phyloP scores from a whole-genome alignment of 768 basidiomycete genomes.

The Daedaleopsis nitida region DNA sequence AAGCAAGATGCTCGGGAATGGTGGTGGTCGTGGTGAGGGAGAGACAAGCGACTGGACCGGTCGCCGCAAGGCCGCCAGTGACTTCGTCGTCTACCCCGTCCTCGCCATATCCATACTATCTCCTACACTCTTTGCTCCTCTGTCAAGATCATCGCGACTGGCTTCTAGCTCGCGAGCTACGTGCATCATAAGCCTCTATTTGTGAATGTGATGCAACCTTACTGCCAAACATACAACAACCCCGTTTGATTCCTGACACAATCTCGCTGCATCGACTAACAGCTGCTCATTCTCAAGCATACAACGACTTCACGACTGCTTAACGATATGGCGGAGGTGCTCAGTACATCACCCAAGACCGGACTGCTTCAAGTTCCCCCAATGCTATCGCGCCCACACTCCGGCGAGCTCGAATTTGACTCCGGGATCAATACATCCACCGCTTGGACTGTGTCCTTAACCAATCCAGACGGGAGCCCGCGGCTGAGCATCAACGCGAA shows the following conservation, averaged over 20 bases:
- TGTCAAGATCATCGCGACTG: not conserved
- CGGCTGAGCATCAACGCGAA: slow-evolving; percentile 35
- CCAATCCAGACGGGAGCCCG: slow-evolving; percentile 14
- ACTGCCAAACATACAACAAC: not conserved
- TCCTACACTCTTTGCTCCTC: not conserved
- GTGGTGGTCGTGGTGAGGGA: not conserved
- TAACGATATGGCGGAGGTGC: not conserved
- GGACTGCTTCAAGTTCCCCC: slow-evolving; percentile 8
- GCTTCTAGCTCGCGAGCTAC: no score
- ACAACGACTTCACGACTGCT: no score
- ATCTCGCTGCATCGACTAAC: no score
- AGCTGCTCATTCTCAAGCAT: no score
- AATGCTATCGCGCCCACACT: slow-evolving; percentile 20
- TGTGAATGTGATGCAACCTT: not conserved
- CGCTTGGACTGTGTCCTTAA: slow-evolving; percentile 67
- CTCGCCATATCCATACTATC: not conserved
- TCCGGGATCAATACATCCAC: slow-evolving; percentile 76
- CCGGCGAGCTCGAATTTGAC: slow-evolving; percentile 54
- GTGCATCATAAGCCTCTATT: not conserved
- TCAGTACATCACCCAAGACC: slow-evolving; percentile 8
- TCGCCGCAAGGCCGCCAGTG: not conserved
- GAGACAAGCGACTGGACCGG: not conserved
- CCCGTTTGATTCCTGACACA: no score
- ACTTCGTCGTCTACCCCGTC: not conserved
- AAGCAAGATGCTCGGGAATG: not conserved